Conservation (phyloP, 257 asterid species). For the Solanum dulcamara region DNA sequence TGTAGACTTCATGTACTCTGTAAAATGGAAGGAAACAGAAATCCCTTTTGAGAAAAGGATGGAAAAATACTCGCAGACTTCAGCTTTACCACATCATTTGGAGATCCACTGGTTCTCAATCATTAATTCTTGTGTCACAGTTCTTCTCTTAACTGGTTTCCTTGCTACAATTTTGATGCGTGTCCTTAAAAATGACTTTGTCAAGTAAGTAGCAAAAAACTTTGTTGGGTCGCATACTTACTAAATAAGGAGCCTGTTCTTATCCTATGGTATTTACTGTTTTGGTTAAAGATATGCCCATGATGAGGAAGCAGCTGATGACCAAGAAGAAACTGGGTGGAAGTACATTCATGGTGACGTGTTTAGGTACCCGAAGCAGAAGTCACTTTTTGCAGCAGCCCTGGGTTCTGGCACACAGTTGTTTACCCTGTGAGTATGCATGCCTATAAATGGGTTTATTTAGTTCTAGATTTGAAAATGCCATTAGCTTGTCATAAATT, state of each 20-base stretch:
- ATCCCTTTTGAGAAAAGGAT: slow-evolving; percentile 22
- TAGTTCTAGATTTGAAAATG: not conserved
- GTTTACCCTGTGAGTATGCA: slow-evolving; percentile 15
- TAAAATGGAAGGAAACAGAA: slow-evolving; percentile 20
- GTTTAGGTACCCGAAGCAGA: slow-evolving; percentile 16
- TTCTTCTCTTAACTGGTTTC: slow-evolving; percentile 19
- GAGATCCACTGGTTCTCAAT: slow-evolving; percentile 28
- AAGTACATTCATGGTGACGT: slow-evolving; percentile 26
- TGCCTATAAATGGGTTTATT: not conserved
- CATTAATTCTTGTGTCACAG: slow-evolving; percentile 23
- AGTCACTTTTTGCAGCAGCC: slow-evolving; percentile 20
- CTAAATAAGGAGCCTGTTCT: not conserved
- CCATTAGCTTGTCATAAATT: not conserved
- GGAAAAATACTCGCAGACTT: slow-evolving; percentile 20
- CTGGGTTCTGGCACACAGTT: slow-evolving; percentile 23
- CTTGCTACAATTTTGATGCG: slow-evolving; percentile 20
- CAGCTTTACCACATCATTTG: slow-evolving; percentile 20
- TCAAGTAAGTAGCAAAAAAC: slow-evolving; percentile 5
- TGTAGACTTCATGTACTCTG: slow-evolving; percentile 19
- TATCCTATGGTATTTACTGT: not conserved
- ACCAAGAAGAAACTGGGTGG: slow-evolving; percentile 30
- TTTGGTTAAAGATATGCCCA: slow-evolving; percentile 18
- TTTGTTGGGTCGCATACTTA: not conserved
- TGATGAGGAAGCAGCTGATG: slow-evolving; percentile 23
- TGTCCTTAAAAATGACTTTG: slow-evolving; percentile 22